phyloP scores from a whole-genome alignment of 2,329 filamentous ascomycete genomes.

The Fusarium sp. region DNA sequence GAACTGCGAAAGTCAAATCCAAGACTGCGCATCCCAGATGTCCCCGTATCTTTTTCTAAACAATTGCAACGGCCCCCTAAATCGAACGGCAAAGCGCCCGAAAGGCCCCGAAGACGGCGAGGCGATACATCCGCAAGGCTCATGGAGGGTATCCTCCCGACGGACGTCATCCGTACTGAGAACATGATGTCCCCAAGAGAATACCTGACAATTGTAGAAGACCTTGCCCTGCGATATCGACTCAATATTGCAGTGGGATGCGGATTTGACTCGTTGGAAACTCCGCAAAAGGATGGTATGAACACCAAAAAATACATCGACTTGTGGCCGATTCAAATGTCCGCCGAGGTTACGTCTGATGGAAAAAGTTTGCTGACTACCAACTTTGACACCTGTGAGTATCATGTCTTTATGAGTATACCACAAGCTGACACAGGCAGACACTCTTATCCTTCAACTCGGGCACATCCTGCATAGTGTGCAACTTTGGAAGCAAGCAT shows the following conservation, averaged over 20 bases:
- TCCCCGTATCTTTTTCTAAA: slow-evolving; percentile 55
- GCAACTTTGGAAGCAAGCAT: slow-evolving; percentile 81
- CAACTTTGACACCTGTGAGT: slow-evolving; percentile 89
- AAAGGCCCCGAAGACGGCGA: slow-evolving; percentile 58
- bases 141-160: slow-evolving; percentile 72
- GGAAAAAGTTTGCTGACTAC: slow-evolving; percentile 80
- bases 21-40: slow-evolving; percentile 67
- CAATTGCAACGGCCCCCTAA: slow-evolving; percentile 52
- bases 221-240: slow-evolving; percentile 80
- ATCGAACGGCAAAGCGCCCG: slow-evolving; percentile 50
- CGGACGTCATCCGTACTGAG: slow-evolving; percentile 77
- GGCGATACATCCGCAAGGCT: slow-evolving; percentile 69
- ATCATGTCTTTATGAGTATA: not conserved
- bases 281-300: slow-evolving; percentile 70
- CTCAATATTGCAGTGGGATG: slow-evolving; percentile 89
- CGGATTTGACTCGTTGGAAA: slow-evolving; percentile 81
- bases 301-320: slow-evolving; percentile 85
- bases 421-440: slow-evolving; percentile 51
- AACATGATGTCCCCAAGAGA: slow-evolving; percentile 76
- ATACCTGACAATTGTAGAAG: slow-evolving; percentile 87
- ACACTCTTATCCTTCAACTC: slow-evolving; percentile 85
- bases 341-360: slow-evolving; percentile 80
- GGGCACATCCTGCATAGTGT: slow-evolving; percentile 88
- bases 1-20: slow-evolving; percentile 75
- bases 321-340: slow-evolving; percentile 95